These are phyloP conservation scores for Aspergillus neoniger DNA, from an alignment of 2,329 filamentous ascomycete genomes.

Conservation along the genomic window DNA sequence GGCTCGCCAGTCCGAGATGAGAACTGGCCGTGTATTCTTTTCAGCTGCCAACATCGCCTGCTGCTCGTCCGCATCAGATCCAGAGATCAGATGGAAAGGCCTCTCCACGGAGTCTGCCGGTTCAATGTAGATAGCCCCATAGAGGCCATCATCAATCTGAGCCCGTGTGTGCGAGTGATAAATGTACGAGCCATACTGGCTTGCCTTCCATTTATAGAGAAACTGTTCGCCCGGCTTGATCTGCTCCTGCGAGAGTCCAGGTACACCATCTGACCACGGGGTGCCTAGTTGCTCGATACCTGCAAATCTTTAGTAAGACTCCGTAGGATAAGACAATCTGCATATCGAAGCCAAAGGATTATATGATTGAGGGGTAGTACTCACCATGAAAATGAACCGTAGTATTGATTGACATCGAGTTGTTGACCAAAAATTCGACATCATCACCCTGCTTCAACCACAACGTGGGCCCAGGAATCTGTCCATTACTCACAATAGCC, in stretches of 20 bases:
- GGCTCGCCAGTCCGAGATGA: constrained; percentile 61
- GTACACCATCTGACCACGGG: constrained; percentile 63
- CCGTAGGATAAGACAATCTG: background rate
- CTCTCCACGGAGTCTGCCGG: constrained; percentile 26
- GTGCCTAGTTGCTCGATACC: constrained; percentile 49
- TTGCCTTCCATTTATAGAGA: constrained; percentile 58
- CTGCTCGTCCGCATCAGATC: constrained; percentile 33
- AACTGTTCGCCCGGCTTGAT: constrained; percentile 55
- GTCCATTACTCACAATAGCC: constrained; percentile 32
- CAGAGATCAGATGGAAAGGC: constrained; percentile 32
- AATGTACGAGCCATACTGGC: constrained; percentile 61
- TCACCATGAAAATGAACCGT: constrained; percentile 37
- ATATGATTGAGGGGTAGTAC: background rate
- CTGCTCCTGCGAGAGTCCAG: constrained; percentile 57
- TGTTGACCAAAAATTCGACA: constrained; percentile 32
- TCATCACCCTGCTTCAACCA: constrained; percentile 31
- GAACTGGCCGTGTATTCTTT: constrained; percentile 47
- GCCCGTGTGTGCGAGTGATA: constrained; percentile 61
- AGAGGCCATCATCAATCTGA: constrained; percentile 63
- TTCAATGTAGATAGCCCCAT: constrained; percentile 57
- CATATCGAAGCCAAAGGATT: background rate
- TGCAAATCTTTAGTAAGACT: background rate
- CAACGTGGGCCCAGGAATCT: constrained; percentile 32
- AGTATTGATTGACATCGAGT: constrained; percentile 31
- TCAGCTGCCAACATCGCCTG: constrained; percentile 55